phyloP scores from a whole-genome alignment of 2,329 filamentous ascomycete species.

The Emmonsia crescens region DNA sequence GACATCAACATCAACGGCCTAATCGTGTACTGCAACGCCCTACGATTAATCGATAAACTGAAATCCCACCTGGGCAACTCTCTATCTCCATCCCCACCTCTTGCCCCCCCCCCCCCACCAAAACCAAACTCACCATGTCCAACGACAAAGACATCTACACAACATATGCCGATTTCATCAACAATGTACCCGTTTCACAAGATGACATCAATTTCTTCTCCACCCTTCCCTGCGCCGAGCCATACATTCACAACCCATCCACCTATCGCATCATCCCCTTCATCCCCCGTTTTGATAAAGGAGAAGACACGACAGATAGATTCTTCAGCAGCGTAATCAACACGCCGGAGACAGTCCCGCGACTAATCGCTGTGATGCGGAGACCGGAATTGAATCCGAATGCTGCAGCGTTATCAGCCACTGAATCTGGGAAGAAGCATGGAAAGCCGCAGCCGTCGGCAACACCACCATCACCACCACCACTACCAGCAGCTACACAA shows the following conservation, averaged over 20 bases:
- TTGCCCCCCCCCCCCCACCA: background rate
- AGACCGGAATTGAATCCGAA: background rate
- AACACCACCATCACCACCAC: background rate
- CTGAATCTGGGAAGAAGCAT: background rate
- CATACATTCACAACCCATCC: background rate
- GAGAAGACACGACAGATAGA: constrained; percentile 9
- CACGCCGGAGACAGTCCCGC: constrained; percentile 13
- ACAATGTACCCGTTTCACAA: background rate
- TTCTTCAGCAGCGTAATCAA: constrained; percentile 16
- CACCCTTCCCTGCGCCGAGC: background rate
- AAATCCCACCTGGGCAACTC: too few relatives aligned
- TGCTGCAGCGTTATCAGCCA: background rate
- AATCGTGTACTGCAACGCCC: background rate
- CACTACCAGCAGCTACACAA: background rate
- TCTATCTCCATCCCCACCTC: background rate
- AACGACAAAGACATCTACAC: background rate
- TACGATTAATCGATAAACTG: too few relatives aligned
- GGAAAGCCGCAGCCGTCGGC: background rate
- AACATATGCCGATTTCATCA: constrained; percentile 1
- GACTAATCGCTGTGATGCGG: constrained; percentile 11
- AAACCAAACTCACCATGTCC: background rate
- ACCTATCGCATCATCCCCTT: constrained; percentile 8
- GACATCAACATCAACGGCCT: background rate
- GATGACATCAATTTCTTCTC: constrained; percentile 2
- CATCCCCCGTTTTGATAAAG: constrained; percentile 7